Conservation (phyloP, 2,329 filamentous ascomycete species). For the Chalaropsis thielavioides region DNA sequence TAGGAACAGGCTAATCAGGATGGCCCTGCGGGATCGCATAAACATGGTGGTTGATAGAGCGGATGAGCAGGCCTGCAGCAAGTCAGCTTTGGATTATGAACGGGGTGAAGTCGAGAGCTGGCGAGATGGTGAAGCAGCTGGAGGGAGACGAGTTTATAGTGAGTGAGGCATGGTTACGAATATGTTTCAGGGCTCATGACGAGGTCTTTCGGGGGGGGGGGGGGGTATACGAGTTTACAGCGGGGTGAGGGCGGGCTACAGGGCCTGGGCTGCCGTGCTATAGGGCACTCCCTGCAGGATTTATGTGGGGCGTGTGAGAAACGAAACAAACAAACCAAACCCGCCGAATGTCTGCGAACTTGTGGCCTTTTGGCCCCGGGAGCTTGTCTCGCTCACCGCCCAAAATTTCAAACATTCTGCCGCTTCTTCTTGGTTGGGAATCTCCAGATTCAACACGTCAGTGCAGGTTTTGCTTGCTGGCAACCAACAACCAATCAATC, state of each 20-base stretch:
- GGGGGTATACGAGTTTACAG: not conserved
- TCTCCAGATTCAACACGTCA: not conserved
- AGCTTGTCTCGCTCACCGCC: constrained; percentile 24
- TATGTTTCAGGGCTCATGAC: not conserved
- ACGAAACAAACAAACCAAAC: not conserved
- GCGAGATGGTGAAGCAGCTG: too few relatives aligned
- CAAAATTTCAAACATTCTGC: constrained; percentile 28
- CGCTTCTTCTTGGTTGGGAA: constrained; percentile 13
- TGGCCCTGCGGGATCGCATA: constrained; percentile 22
- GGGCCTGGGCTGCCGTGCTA: too few relatives aligned
- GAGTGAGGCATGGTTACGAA: too few relatives aligned
- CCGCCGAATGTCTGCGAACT: not conserved
- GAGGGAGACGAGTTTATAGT: too few relatives aligned
- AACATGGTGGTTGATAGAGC: constrained; percentile 1
- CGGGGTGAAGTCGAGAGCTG: too few relatives aligned
- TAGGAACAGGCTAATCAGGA: constrained; percentile 34
- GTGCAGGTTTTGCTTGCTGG: not conserved
- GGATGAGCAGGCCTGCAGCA: not conserved
- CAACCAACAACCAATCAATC: not conserved
- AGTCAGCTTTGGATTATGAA: too few relatives aligned
- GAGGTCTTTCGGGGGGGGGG: not conserved
- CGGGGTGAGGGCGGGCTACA: too few relatives aligned
- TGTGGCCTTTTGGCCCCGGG: not conserved
- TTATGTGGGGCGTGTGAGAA: not conserved
- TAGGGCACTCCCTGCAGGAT: not conserved